Base-by-base conservation (phyloP, 352 stramenopile genomes). In the Phytophthora cryptogea region DNA sequence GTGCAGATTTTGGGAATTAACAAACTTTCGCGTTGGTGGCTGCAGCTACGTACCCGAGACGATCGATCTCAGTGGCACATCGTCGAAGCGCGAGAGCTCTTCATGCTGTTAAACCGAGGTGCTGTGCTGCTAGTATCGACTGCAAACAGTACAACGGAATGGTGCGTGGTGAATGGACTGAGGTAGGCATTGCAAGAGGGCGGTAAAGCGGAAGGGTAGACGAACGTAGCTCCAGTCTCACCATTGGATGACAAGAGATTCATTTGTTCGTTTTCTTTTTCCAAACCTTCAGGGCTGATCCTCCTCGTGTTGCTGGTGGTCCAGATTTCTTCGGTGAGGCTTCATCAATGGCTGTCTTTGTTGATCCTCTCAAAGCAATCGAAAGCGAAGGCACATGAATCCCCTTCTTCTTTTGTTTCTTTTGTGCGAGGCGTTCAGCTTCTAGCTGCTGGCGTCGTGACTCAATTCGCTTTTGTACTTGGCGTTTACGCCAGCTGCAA, bases 41-140 rank as follows among this genome's bases (percentile, higher is more conserved):
- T 64, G 40, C 54, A 92, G 83, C 54, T 92, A 89, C 49, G 83
- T 94, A 41, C 86, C 86, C 2, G 86, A 92, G 67, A 94, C 86
- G 50, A 94, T 94, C 44, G 86, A 94, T 63, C 59, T 94, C 53
- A 94, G 83, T 60, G 76, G 86, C 45, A 75, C 83, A 23, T 60
- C 80, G n/a, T 52, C 73, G 47, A 92, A 92, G 63, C 84, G 62
- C 11, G 74, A 91, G 51, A 88, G 68, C 68, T 83, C 60, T 55
- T 74, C 72, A 27, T 94, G 84, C 74, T 94, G 86, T 72, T 94
- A 77, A 80, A 54, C 0, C 42, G 16, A 36, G 35, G 33, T 28
- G 49, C 33, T 51, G 33, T 55, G 49, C 39, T 56, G 16, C 49
- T 26, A 16, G 27, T 41, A 26, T 32, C 46, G 17, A 47, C 56